Evolutionary conservation across 805 yeast species (phyloP), one percentile per base, ranked within the genome.

Genomic region (Hanseniaspora pseudoguilliermondii): DNA sequence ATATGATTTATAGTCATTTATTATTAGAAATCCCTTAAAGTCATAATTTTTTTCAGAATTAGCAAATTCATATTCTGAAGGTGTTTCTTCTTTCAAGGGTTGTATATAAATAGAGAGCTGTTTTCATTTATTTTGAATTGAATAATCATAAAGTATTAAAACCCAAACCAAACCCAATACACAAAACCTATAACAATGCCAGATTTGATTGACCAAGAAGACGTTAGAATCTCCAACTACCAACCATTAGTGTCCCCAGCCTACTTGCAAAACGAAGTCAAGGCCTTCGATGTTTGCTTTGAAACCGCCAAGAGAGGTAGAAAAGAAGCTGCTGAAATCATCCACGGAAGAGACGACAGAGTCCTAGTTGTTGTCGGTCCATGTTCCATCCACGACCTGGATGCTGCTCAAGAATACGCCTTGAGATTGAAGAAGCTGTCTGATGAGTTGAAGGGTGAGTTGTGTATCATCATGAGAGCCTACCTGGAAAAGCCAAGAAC

Each of bases 401-500:
- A 76, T 43, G 85, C 93, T 49, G 97, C 97, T 38, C 73, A 86
- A 65, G 97, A 88, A 36, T 91, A 93, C 72, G 95, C 91, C 59
- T 70, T 70, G 40, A 77, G 83, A 61, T 76, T 91, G 62, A 79
- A 80, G 69, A 73, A 73, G 58, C 73, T 87, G 57, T 74, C 88
- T 39, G 84, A 81, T 39, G 86, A 86, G 69, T 77, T 86, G 60
- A 70, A 81, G 59, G 80, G 75, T 55, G 97, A 91, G 61, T 76
- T 91, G 57, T 84, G 83, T 56, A 79, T 91, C 58, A 79, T 91
- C 60, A 91, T 91, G 98, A 84, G 98, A 75, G 97, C 97, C 7
- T 91, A 91, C 78, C 77, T 91, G 63, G 98, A 91, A 74, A 91
- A 91, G 73, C 98, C 98, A 65, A 84, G 98, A 76, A 91, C 98